These are phyloP conservation scores for Trametes sanguinea DNA, from an alignment of 768 basidiomycete genomes.

Conservation along the genomic window DNA sequence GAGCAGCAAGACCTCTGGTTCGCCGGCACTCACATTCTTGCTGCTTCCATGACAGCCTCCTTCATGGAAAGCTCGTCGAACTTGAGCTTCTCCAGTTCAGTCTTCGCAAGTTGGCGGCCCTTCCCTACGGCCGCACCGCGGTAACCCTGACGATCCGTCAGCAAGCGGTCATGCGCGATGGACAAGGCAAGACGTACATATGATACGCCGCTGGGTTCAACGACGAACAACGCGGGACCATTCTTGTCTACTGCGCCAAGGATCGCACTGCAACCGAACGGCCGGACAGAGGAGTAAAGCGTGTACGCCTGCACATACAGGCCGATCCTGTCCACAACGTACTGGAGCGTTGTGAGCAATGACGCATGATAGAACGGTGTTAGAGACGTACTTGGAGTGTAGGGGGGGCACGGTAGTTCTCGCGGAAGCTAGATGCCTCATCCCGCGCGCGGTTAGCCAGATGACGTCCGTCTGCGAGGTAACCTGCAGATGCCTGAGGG, in stretches of 20 bases:
- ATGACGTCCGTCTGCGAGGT: slow-evolving; percentile 91
- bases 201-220: slow-evolving; percentile 94
- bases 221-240: slow-evolving; percentile 83
- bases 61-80: slow-evolving; percentile 74
- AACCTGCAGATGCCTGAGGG: slow-evolving; percentile 85
- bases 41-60: slow-evolving; percentile 91
- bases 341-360: slow-evolving; percentile 6
- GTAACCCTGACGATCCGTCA: slow-evolving; percentile 66
- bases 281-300: slow-evolving; percentile 95
- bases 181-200: slow-evolving; percentile 53
- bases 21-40: slow-evolving; percentile 76
- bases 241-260: slow-evolving; percentile 86
- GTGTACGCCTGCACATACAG: slow-evolving; percentile 96
- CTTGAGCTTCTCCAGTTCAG: slow-evolving; percentile 95
- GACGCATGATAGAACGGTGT: not conserved
- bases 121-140: slow-evolving; percentile 97
- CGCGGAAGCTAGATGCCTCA: slow-evolving; percentile 75
- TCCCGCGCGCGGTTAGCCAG: slow-evolving; percentile 82
- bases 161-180: not conserved
- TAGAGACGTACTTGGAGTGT: slow-evolving; percentile 68
- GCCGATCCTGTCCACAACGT: slow-evolving; percentile 74
- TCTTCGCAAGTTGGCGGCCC: slow-evolving; percentile 97
- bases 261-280: slow-evolving; percentile 94
- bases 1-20: too few relatives aligned
- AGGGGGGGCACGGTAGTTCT: slow-evolving; percentile 70